phyloP scores from a whole-genome alignment of 257 asterid species.

The Nicotiana undulata region DNA sequence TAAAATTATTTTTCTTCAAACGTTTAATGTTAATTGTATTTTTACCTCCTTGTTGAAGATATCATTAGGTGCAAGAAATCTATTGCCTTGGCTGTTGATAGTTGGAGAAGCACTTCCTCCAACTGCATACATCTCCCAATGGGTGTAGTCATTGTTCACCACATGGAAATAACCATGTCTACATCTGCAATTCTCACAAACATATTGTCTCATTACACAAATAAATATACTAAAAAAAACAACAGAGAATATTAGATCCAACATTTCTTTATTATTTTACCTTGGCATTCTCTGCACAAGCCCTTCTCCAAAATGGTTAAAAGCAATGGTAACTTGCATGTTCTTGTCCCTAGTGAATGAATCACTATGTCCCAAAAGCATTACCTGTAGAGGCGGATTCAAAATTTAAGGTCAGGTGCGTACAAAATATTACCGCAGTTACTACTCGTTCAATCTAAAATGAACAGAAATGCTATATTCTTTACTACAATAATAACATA shows the following conservation, averaged over 20 bases:
- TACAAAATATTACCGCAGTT: too few species aligned
- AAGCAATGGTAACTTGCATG: conserved; percentile 89
- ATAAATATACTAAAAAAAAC: neutral
- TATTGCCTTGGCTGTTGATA: conserved; percentile 82
- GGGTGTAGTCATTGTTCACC: conserved; percentile 91
- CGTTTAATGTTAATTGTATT: neutral
- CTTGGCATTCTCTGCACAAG: conserved; percentile 94
- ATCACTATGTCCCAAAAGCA: conserved; percentile 82
- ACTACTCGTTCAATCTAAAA: neutral
- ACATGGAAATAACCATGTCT: conserved; percentile 94
- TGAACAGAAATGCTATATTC: neutral
- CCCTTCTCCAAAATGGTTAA: conserved; percentile 90
- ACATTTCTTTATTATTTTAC: conserved; percentile 19
- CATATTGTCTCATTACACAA: neutral
- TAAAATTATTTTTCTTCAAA: neutral
- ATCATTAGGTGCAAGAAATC: conserved; percentile 71
- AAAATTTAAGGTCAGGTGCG: neutral
- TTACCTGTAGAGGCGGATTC: conserved; percentile 4
- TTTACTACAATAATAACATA: neutral
- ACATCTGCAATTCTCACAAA: conserved; percentile 37
- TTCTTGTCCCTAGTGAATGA: conserved; percentile 43
- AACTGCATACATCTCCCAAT: conserved; percentile 92
- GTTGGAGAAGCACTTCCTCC: conserved; percentile 94
- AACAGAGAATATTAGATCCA: neutral
- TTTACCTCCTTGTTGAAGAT: conserved; percentile 54